Base-by-base conservation (phyloP, 73 alveolate species). In the Urostyla sp. region DNA sequence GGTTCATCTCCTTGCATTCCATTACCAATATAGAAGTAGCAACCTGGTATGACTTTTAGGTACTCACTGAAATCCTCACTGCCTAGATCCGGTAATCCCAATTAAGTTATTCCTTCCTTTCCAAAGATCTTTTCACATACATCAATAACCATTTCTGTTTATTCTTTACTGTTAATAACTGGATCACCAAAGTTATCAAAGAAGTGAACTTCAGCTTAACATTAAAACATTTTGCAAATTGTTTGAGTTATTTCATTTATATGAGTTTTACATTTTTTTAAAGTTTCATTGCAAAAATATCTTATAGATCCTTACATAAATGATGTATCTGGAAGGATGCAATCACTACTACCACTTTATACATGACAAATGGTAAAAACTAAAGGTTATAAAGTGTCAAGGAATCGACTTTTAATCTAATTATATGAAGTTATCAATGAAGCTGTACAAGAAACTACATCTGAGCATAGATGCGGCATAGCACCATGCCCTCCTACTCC, bases 401-500 rank as follows among this genome's bases (percentile, higher is more conserved):
- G 37, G 18, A 11, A 21, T 35, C 87, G n/a, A n/a, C n/a, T n/a
- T n/a, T 18, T 0, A 75, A 50, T 45, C 67, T 86, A 31, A 86
- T 53, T 1, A 87, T 45, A 30, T 48, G 77, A 5, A 86, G 50
- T n/a, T 3, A 32, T 30, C 18, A 84, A 34, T 0, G 57, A 7
- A 28, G 73, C 49, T 1, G 74, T 85, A 30, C 85, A 78, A 21
- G 79, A 21, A 1, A 84, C 31, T 0, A 76, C 85, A 50, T 84
- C 92, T 1, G 31, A 0, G 36, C 49, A 16, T 24, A 54, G 0
- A 48, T 74, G 50, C 0, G 92, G 92, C 0, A 34, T 61, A 6
- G 93, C 75, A 6, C 93, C 93, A 51, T 85, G 89, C 8, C 93
- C 93, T 30, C 93, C 93, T 75, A 20, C 24, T 15, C 93, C 93